A percentile compares a stretch with the other conserved stretches of the same genome.
These are phyloP conservation scores for Sphenostylis stenocarpa DNA, from an alignment of 306 rosid genomes.

Conservation along the genomic window DNA sequence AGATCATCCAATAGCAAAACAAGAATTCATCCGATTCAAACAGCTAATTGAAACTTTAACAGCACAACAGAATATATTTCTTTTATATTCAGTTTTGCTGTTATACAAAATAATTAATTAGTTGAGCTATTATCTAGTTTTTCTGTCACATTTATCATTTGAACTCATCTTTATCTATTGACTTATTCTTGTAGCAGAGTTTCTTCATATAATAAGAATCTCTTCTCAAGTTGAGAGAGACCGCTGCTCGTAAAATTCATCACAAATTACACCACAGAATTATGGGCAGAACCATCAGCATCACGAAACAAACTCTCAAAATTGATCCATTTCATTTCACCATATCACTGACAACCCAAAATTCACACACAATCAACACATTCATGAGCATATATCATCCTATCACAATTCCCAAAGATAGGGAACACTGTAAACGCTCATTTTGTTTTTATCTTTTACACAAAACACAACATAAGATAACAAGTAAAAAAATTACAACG, in stretches of 20 bases:
- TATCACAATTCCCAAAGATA: slow-evolving; percentile 2
- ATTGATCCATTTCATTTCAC: slow-evolving; percentile 16
- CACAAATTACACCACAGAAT: not conserved
- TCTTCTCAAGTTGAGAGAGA: too few species aligned
- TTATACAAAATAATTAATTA: too few species aligned
- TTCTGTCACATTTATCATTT: too few species aligned
- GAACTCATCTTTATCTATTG: too few species aligned
- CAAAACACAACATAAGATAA: not conserved
- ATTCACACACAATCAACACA: not conserved
- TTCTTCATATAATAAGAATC: too few species aligned
- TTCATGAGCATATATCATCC: not conserved
- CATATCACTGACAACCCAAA: slow-evolving; percentile 2
- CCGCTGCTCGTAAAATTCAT: too few species aligned
- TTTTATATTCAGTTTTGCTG: too few species aligned
- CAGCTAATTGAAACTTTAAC: not conserved
- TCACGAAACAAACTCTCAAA: not conserved
- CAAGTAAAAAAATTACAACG: not conserved
- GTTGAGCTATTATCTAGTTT: too few species aligned
- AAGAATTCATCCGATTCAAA: not conserved
- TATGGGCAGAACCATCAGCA: slow-evolving; percentile 8
- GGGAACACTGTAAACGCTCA: not conserved
- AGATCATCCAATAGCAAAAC: not conserved
- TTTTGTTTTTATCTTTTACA: not conserved
- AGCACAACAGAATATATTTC: too few species aligned
- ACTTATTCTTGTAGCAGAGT: too few species aligned